Base-by-base conservation (phyloP, 345 rosid species). In the Syzygium aromaticum region DNA sequence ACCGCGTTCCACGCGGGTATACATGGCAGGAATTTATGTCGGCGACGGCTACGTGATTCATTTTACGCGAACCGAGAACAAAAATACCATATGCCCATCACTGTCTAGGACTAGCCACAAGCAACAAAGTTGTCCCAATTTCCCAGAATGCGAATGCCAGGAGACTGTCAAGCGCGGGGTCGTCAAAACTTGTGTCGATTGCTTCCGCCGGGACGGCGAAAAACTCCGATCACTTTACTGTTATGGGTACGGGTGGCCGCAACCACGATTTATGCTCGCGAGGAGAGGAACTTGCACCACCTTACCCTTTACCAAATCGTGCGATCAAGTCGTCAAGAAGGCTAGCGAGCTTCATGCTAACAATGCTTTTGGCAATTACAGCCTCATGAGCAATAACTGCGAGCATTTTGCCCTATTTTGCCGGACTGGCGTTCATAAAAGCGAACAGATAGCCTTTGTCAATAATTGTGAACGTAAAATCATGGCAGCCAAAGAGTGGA, bases 401-500 rank as follows among this genome's bases (percentile, higher is more conserved):
- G 54, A 82, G 85, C 85, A 82, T 82, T 82, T 82, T 5, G 54
- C 11, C 7, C 3, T 52, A 40, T 40, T 2, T 46, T 82, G 85
- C 52, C 28, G 4, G 5, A 82, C 85, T 1, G 11, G 2, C 2
- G 4, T 43, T 1, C 9, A 0, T 17, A 82, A 43, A 40, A 51
- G 85, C 11, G 85, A 82, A 14, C 85, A 51, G 3, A 82, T 54
- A 5, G 2, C 54, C 6, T 7, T 82, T 52, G 5, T 12, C 2
- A 83, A 0, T 83, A 52, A 14, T 59, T 59, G 30, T 11, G 16
- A 92, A 89, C 54, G 88, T 94, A 46, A 89, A 93, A 12, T 87
- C 95, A 57, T 93, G 93, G 54, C 88, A 88, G 54, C 90, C 77
- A 67, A 91, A 91, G 64, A 67, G 84, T 11, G 0, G 52, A 59